Conservation (phyloP, 2,329 filamentous ascomycete genomes). For the Colletotrichum viniferum region DNA sequence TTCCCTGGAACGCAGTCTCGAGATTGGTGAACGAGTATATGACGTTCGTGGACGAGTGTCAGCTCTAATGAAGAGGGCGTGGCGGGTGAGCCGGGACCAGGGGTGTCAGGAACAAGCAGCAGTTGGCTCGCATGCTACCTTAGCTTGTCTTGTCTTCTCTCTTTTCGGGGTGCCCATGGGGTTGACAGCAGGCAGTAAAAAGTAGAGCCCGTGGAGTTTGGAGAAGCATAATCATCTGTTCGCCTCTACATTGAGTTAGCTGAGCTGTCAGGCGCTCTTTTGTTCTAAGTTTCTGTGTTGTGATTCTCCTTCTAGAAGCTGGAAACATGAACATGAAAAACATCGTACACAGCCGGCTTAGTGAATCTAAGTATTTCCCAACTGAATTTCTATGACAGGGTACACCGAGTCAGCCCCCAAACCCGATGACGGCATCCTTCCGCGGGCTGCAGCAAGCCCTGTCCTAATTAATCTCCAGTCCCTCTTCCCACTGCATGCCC, state of each 20-base stretch:
- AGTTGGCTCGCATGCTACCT: neutral
- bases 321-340: neutral
- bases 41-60: conserved; percentile 6
- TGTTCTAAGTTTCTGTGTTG: neutral
- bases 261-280: neutral
- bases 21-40: neutral
- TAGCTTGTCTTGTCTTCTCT: neutral
- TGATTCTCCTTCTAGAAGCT: neutral
- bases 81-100: neutral
- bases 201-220: neutral
- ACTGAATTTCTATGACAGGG: neutral
- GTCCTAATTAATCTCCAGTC: neutral
- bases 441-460: neutral
- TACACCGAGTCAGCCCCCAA: neutral
- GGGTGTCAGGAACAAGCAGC: neutral
- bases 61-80: neutral
- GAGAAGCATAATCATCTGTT: neutral
- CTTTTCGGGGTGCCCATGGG: neutral
- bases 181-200: neutral
- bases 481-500: neutral
- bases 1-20: neutral
- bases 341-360: neutral
- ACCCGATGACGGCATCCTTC: neutral
- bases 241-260: neutral
- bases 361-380: neutral